Evolutionary conservation across 1,139 yeast genomes (phyloP), one percentile per base, ranked within the genome.

Genomic region (Yamadazyma diddensiae): DNA sequence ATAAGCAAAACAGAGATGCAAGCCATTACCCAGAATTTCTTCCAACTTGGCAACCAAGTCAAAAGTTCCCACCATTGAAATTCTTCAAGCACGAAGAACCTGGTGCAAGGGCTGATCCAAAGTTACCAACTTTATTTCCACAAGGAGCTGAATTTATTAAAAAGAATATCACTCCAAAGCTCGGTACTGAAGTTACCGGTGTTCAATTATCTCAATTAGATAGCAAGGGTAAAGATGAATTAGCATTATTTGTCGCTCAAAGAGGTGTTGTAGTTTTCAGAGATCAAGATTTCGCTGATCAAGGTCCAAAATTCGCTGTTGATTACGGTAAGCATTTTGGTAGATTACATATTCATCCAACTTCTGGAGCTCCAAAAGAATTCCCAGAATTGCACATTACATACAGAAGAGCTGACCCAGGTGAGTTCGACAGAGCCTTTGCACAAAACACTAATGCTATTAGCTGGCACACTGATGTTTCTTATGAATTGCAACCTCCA

Each of bases 301-400:
- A 68, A 38, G 82, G 82, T 23, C 73, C 79, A 9, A 61, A 58
- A 24, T 70, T 65, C 39, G 69, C 68, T 29, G 67, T 62, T 24
- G 62, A 69, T 6, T 70, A 73, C 49, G 84, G 82, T 23, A 59
- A 62, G 30, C 70, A 77, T 52, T 80, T 72, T 56, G 86, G 86
- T 9, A 73, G 75, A n/a, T 62, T 79, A 33, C 87, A 81, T 57
- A 67, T 76, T 32, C 88, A 81, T 49, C 83, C 86, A 24, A 78
- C 84, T 4, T 74, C 83, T 5, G 82, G 83, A 5, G 72, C 81
- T 9, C 86, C 87, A 24, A 58, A 58, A 35, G 67, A 57, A 32
- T 60, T 65, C 42, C 72, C 79, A 3, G 79, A 78, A 45, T 65
- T 80, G 43, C 85, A 77, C 48, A 59, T 78, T 31, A 73, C 77